Evolutionary conservation across 257 asterid species (phyloP).

Genomic region (Salvia splendens): DNA sequence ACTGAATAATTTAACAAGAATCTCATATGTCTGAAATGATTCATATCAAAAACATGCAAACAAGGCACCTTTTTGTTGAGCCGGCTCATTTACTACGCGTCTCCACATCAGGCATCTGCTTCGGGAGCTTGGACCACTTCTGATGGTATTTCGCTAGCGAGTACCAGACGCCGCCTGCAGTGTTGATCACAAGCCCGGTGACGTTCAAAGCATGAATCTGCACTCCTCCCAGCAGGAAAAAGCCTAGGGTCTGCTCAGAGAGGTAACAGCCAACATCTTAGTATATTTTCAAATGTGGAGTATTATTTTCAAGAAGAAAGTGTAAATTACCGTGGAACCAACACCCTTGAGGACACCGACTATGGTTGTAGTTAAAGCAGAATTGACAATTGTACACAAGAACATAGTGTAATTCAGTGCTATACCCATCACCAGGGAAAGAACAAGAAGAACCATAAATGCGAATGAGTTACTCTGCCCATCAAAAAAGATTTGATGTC

Average conservation of each 20-base stretch:
- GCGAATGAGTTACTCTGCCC: constrained; percentile 67
- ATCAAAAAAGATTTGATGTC: constrained; percentile 18
- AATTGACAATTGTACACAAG: constrained; percentile 91
- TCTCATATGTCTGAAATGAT: no score
- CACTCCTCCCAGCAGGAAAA: constrained; percentile 84
- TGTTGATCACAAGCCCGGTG: constrained; percentile 81
- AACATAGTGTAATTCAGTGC: constrained; percentile 97
- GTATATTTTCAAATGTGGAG: background rate
- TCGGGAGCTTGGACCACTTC: constrained; percentile 66
- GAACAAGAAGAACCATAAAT: constrained; percentile 63
- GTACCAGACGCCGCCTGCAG: constrained; percentile 93
- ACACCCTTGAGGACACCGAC: constrained; percentile 99
- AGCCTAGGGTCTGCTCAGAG: constrained; percentile 68
- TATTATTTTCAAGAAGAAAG: no score
- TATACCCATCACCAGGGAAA: constrained; percentile 94
- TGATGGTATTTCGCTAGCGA: constrained; percentile 77
- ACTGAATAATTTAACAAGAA: no score
- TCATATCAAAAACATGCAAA: background rate
- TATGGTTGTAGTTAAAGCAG: constrained; percentile 94
- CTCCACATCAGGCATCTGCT: constrained; percentile 51
- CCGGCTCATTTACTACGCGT: constrained; percentile 48
- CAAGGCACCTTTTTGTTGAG: background rate
- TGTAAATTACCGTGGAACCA: constrained; percentile 75
- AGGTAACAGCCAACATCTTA: constrained; percentile 12
- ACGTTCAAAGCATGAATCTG: constrained; percentile 82